Conservation (phyloP, 2,329 filamentous ascomycete genomes). For the Purpureocillium lavendulum region DNA sequence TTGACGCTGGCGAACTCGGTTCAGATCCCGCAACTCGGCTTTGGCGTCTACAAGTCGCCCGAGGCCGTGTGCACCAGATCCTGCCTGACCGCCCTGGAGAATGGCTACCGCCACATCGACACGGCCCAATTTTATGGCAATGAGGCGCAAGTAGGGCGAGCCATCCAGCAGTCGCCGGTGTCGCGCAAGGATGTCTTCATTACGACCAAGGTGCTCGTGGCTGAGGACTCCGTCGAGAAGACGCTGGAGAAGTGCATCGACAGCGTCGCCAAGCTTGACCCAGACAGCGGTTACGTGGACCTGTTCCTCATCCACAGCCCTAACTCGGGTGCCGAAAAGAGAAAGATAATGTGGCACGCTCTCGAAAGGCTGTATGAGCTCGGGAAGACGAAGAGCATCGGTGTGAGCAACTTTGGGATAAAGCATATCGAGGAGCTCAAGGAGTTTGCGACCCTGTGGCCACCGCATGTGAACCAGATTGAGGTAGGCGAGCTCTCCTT, state of each 20-base stretch:
- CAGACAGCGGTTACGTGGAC: constrained; percentile 55
- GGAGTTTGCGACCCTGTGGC: constrained; percentile 52
- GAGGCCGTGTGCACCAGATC: constrained; percentile 45
- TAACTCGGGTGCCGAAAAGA: constrained; percentile 41
- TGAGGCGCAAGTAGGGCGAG: constrained; percentile 57
- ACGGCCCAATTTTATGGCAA: constrained; percentile 58
- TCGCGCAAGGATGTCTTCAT: constrained; percentile 54
- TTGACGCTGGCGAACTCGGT: constrained; percentile 13
- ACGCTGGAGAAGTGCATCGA: constrained; percentile 52
- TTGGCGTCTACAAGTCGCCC: constrained; percentile 59
- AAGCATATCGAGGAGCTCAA: constrained; percentile 62
- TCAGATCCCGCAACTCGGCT: constrained; percentile 56
- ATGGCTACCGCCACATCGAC: constrained; percentile 55
- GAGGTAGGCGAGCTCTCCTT: constrained; percentile 40
- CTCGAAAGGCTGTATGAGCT: constrained; percentile 52
- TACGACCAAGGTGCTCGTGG: constrained; percentile 58
- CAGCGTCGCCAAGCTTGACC: constrained; percentile 54
- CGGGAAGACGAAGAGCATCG: constrained; percentile 55
- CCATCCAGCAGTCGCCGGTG: constrained; percentile 47
- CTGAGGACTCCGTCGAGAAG: constrained; percentile 35
- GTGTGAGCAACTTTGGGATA: constrained; percentile 64
- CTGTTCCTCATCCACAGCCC: constrained; percentile 63
- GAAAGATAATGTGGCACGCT: constrained; percentile 57
- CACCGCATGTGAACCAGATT: constrained; percentile 64
- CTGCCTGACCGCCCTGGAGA: constrained; percentile 42